These are phyloP conservation scores for Abrus precatorius DNA, from an alignment of 306 rosid genomes.

Conservation along the genomic window DNA sequence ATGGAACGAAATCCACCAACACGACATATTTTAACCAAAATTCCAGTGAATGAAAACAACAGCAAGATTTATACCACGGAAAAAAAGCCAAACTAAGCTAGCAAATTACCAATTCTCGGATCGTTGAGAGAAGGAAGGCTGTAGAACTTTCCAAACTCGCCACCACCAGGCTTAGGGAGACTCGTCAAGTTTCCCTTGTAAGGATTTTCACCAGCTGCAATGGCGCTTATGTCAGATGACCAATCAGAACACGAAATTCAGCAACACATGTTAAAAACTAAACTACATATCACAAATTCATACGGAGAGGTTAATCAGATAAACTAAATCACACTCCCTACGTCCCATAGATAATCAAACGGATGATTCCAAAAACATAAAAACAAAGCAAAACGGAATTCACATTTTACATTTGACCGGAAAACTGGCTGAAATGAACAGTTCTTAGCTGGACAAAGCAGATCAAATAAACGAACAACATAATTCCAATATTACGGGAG, in stretches of 20 bases:
- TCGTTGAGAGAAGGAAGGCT: slow-evolving; percentile 94
- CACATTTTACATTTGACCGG: background rate
- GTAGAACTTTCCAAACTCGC: slow-evolving; percentile 93
- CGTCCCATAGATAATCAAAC: background rate
- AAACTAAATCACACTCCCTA: background rate
- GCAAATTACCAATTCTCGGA: slow-evolving; percentile 85
- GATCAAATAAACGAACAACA: slow-evolving; percentile 2
- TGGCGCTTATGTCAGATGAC: slow-evolving; percentile 21
- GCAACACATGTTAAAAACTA: background rate
- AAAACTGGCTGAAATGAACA: background rate
- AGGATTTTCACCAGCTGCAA: slow-evolving; percentile 85
- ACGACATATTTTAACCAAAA: slow-evolving; percentile 13
- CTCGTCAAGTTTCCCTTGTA: slow-evolving; percentile 85
- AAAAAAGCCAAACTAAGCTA: background rate
- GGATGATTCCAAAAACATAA: slow-evolving; percentile 3
- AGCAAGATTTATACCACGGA: background rate
- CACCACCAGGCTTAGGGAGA: slow-evolving; percentile 97
- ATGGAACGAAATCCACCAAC: background rate
- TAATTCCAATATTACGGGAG: slow-evolving; percentile 46
- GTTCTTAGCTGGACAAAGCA: background rate
- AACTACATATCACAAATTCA: slow-evolving; percentile 4
- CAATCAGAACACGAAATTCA: slow-evolving; percentile 27
- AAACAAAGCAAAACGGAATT: slow-evolving; percentile 22
- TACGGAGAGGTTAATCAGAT: background rate
- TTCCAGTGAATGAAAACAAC: slow-evolving; percentile 6